Conservation (phyloP, 2,329 filamentous ascomycete genomes). For the Aspergillus niger region DNA sequence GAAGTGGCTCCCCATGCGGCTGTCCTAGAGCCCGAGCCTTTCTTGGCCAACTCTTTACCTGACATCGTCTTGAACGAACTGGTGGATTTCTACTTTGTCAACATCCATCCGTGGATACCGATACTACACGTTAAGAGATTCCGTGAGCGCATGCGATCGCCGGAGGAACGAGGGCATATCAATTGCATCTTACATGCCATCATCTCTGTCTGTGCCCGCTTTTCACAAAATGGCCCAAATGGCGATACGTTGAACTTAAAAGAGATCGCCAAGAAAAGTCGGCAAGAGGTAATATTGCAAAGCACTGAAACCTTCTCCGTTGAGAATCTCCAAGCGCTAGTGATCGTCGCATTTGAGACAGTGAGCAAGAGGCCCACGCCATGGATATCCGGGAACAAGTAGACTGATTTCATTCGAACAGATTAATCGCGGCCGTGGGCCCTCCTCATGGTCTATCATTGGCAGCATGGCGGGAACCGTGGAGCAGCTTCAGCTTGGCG, state of each 20-base stretch:
- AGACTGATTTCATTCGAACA: conserved; percentile 5
- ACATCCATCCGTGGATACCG: conserved; percentile 39
- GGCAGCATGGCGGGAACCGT: conserved; percentile 40
- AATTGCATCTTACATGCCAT: conserved; percentile 30
- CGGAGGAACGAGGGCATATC: conserved; percentile 18
- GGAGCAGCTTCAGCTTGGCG: conserved; percentile 35
- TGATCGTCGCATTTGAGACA: conserved; percentile 39
- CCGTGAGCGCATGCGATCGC: conserved; percentile 25
- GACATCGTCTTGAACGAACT: conserved; percentile 27
- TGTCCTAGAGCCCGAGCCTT: too few relatives aligned
- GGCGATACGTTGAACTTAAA: conserved; percentile 12
- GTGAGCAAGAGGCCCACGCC: conserved; percentile 15
- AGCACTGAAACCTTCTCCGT: conserved; percentile 39
- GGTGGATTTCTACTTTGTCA: conserved; percentile 34
- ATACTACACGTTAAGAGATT: conserved; percentile 35
- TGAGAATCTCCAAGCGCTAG: conserved; percentile 38
- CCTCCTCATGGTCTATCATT: conserved; percentile 39
- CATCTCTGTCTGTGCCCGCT: conserved; percentile 27
- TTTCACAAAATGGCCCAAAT: conserved; percentile 20
- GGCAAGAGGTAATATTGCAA: conserved; percentile 31
- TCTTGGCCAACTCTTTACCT: neutral
- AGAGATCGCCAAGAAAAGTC: conserved; percentile 19
- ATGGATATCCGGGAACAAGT: too few relatives aligned
- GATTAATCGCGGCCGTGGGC: conserved; percentile 37
- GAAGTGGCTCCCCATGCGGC: too few relatives aligned